Conservation (phyloP, 139 green algal species). For the Nannochloris sp. region DNA sequence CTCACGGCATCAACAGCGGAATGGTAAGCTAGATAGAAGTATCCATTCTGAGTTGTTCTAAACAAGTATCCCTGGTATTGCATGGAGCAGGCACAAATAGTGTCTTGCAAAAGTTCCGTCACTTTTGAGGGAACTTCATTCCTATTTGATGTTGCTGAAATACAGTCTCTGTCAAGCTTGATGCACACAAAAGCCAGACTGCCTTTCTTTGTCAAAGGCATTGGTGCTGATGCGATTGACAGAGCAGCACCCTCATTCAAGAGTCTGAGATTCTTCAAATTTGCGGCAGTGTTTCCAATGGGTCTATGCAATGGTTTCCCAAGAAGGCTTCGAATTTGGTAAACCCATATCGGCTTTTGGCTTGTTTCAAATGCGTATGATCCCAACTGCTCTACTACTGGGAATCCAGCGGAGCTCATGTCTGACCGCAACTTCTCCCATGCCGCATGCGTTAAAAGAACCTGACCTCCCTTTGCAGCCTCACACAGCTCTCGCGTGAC, state of each 20-base stretch:
- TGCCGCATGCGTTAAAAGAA: conserved; percentile 57
- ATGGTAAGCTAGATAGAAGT: conserved; percentile 43
- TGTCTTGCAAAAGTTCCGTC: conserved; percentile 35
- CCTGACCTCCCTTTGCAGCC: conserved; percentile 54
- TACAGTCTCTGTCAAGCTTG: conserved; percentile 11
- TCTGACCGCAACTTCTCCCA: conserved; percentile 45
- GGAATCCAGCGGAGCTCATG: conserved; percentile 60
- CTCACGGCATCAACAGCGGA: conserved; percentile 53
- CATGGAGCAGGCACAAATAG: conserved; percentile 52
- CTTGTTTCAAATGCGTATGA: conserved; percentile 43
- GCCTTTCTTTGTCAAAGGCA: conserved; percentile 9
- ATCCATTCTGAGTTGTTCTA: conserved; percentile 23
- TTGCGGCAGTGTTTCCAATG: conserved; percentile 17
- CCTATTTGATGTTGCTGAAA: conserved; percentile 6
- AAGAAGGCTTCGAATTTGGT: conserved; percentile 47
- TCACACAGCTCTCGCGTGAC: conserved; percentile 57
- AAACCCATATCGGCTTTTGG: conserved; percentile 48
- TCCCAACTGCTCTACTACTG: conserved; percentile 63
- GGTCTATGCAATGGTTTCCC: conserved; percentile 41
- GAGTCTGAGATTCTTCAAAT: background rate
- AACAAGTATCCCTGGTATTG: conserved; percentile 71
- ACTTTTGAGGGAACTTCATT: background rate
- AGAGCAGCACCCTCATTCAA: conserved; percentile 32
- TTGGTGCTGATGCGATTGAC: conserved; percentile 35
- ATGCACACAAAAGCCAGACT: conserved; percentile 37